Evolutionary conservation across 331 rosid species (phyloP).

Genomic region (Saraca asoca): DNA sequence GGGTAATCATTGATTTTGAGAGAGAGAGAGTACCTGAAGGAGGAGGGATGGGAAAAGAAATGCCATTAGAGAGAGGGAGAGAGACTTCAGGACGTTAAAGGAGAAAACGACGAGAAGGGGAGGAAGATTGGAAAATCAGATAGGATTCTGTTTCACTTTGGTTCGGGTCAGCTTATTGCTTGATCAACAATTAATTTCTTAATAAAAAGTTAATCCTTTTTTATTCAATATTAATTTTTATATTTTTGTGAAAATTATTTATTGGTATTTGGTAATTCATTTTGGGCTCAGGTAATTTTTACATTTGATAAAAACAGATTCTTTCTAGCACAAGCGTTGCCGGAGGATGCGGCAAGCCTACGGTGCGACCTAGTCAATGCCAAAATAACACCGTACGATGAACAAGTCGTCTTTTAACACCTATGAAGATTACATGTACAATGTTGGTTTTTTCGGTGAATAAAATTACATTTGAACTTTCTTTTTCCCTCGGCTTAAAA

Average conservation of each 20-base stretch:
- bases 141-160: conserved; percentile 44
- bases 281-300: conserved; percentile 8
- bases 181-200: conserved; percentile 34
- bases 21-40: conserved; percentile 46
- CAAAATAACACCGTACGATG: not conserved
- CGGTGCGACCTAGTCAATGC: conserved; percentile 52
- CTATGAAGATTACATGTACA: too few relatives aligned
- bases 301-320: conserved; percentile 13
- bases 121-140: conserved; percentile 28
- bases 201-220: not conserved
- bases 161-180: conserved; percentile 41
- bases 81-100: conserved; percentile 5
- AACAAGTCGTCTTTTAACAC: too few relatives aligned
- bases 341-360: conserved; percentile 26
- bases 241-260: not conserved
- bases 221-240: not conserved
- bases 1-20: not conserved
- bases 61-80: conserved; percentile 17
- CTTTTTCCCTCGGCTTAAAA: too few relatives aligned
- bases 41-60: conserved; percentile 30
- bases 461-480: too few relatives aligned
- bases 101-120: conserved; percentile 36
- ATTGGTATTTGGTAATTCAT: conserved; percentile 8
- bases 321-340: conserved; percentile 31
- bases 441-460: too few relatives aligned